Conservation (phyloP, 495 filamentous ascomycete species). For the Trichoderma asperelloides region DNA sequence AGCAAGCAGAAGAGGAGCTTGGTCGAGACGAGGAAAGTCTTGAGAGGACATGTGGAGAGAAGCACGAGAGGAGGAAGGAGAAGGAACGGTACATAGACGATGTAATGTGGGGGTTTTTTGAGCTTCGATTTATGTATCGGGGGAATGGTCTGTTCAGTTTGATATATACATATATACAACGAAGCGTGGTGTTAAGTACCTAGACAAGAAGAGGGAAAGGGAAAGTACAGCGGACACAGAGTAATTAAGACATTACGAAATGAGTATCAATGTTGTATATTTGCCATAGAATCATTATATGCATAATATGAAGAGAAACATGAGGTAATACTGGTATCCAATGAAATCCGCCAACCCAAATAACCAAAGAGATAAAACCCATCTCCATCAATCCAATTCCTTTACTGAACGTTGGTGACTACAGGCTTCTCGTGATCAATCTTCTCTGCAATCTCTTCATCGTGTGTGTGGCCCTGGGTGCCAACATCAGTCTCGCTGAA, state of each 20-base stretch:
- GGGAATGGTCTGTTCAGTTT: not conserved
- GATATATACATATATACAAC: not conserved
- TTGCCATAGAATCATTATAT: constrained; percentile 3
- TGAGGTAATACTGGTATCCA: not conserved
- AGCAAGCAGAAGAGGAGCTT: constrained; percentile 88
- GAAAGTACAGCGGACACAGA: not conserved
- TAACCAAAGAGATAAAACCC: not conserved
- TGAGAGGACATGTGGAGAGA: constrained; percentile 76
- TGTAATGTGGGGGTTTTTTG: not conserved
- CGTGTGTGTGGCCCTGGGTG: constrained; percentile 37
- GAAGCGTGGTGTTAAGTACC: not conserved
- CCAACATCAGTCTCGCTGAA: constrained; percentile 4
- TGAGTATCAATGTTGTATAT: not conserved
- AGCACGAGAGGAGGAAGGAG: constrained; percentile 77
- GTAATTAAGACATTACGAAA: not conserved
- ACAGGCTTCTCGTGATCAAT: not conserved
- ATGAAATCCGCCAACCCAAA: not conserved
- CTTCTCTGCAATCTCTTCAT: constrained; percentile 26
- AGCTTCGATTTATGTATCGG: not conserved
- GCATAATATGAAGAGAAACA: not conserved
- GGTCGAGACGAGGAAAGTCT: constrained; percentile 63
- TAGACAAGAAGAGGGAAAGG: not conserved
- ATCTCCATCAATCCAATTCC: not conserved
- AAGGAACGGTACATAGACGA: constrained; percentile 43
- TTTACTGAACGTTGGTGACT: not conserved